A percentile compares a stretch with the other conserved stretches of the same genome.
These are phyloP conservation scores for Colletotrichum orchidophilum DNA, from an alignment of 2,329 filamentous ascomycete genomes.

Conservation along the genomic window DNA sequence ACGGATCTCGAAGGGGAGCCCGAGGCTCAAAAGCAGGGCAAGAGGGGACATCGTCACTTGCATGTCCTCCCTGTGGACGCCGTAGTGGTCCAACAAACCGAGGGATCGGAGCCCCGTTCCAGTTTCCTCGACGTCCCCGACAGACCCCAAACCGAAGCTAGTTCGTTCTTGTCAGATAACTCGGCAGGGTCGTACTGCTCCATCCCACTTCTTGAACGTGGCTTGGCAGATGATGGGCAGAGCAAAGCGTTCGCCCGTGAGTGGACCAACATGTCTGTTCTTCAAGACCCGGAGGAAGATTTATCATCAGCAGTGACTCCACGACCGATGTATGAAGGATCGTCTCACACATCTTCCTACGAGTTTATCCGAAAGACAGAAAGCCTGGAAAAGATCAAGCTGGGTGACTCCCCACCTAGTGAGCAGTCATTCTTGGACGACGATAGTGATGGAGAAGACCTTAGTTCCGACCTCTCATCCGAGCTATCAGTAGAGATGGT, in stretches of 20 bases:
- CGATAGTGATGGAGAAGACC: constrained; percentile 54
- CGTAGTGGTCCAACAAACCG: constrained; percentile 39
- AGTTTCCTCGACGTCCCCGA: constrained; percentile 38
- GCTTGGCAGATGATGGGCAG: constrained; percentile 60
- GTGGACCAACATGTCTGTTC: constrained; percentile 66
- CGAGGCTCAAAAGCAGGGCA: constrained; percentile 48
- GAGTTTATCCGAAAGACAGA: constrained; percentile 64
- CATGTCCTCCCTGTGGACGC: constrained; percentile 51
- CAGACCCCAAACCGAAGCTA: constrained; percentile 46
- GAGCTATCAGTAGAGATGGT: constrained; percentile 66
- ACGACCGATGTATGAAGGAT: constrained; percentile 34
- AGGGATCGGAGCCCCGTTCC: constrained; percentile 36
- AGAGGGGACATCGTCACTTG: constrained; percentile 55
- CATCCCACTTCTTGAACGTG: constrained; percentile 79
- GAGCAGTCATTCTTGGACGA: constrained; percentile 57
- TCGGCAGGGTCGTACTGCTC: constrained; percentile 82
- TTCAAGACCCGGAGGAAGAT: constrained; percentile 57
- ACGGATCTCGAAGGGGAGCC: constrained; percentile 32
- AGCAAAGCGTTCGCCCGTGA: constrained; percentile 52
- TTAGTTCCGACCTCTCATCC: constrained; percentile 69
- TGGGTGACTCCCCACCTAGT: constrained; percentile 43
- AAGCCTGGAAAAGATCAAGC: constrained; percentile 57
- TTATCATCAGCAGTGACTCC: constrained; percentile 36
- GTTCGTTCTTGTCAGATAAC: constrained; percentile 65
- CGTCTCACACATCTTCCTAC: constrained; percentile 49